Conservation (phyloP, 2,329 filamentous ascomycete genomes). For the Cladosporium phlei region DNA sequence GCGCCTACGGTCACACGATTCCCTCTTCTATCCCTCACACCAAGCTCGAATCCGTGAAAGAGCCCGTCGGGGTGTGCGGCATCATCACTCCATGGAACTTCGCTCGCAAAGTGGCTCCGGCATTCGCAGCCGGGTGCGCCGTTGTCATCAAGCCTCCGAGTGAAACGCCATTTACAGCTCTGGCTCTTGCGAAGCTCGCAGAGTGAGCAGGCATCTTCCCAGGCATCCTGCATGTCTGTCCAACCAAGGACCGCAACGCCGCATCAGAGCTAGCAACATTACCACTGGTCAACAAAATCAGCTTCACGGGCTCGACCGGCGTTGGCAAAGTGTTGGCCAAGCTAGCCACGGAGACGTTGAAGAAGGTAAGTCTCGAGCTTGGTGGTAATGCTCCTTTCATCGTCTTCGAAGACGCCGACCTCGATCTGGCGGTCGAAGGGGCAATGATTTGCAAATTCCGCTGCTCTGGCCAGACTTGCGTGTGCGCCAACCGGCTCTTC, state of each 20-base stretch:
- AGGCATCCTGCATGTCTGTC: conserved; percentile 15
- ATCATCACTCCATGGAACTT: conserved; percentile 20
- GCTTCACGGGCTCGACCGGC: conserved; percentile 75
- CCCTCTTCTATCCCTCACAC: background rate
- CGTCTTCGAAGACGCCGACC: conserved; percentile 86
- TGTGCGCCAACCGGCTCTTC: conserved; percentile 71
- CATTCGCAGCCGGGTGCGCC: conserved; percentile 26
- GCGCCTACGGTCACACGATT: conserved; percentile 15
- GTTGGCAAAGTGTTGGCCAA: conserved; percentile 78
- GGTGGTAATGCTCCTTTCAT: conserved; percentile 96
- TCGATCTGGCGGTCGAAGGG: conserved; percentile 77
- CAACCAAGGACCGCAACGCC: too few relatives aligned
- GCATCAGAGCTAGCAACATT: conserved; percentile 14
- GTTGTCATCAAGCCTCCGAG: conserved; percentile 22
- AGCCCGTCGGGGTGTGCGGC: conserved; percentile 27
- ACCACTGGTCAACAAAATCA: conserved; percentile 37
- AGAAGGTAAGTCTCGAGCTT: conserved; percentile 84
- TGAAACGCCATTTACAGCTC: conserved; percentile 23
- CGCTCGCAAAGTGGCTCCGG: conserved; percentile 18
- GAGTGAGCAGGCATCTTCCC: conserved; percentile 19
- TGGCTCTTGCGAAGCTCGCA: conserved; percentile 19
- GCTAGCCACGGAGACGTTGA: conserved; percentile 76
- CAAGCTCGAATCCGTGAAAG: conserved; percentile 11
- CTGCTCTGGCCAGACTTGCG: conserved; percentile 90
- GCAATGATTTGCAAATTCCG: conserved; percentile 88